These are phyloP conservation scores for Verticillium dahliae DNA, from an alignment of 2,329 filamentous ascomycete genomes.

Conservation along the genomic window DNA sequence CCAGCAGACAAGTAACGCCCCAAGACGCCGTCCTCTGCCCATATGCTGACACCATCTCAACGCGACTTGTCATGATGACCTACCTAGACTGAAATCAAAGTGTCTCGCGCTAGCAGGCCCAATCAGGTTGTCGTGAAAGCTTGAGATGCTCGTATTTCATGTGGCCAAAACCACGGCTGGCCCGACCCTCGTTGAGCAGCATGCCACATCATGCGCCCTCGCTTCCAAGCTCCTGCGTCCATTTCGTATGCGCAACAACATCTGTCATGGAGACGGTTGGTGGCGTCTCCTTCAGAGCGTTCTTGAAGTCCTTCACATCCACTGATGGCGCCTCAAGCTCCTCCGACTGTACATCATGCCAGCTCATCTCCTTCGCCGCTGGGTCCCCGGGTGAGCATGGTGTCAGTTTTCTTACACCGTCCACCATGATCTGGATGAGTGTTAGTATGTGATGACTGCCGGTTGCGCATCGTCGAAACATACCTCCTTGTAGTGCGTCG, in stretches of 20 bases:
- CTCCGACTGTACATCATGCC: constrained; percentile 80
- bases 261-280: constrained; percentile 89
- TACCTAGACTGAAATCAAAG: background rate
- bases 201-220: constrained; percentile 54
- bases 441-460: constrained; percentile 7
- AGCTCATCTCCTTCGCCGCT: constrained; percentile 86
- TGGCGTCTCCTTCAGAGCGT: constrained; percentile 79
- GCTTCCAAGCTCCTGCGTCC: constrained; percentile 94
- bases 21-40: constrained; percentile 3
- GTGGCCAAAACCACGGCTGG: background rate
- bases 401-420: constrained; percentile 64
- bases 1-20: constrained; percentile 2
- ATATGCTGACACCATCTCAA: background rate
- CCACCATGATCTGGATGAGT: constrained; percentile 55
- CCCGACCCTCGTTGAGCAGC: background rate
- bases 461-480: constrained; percentile 13
- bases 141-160: background rate
- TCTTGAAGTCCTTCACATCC: constrained; percentile 84
- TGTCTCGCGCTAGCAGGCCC: background rate
- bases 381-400: constrained; percentile 90
- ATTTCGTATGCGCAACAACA: constrained; percentile 76
- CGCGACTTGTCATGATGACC: background rate
- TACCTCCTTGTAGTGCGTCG: constrained; percentile 96
- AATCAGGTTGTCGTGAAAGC: background rate
- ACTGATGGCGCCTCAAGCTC: constrained; percentile 81